These are phyloP conservation scores for Hypseocharis bilobata DNA, from an alignment of 441 rosid species.

Conservation along the genomic window DNA sequence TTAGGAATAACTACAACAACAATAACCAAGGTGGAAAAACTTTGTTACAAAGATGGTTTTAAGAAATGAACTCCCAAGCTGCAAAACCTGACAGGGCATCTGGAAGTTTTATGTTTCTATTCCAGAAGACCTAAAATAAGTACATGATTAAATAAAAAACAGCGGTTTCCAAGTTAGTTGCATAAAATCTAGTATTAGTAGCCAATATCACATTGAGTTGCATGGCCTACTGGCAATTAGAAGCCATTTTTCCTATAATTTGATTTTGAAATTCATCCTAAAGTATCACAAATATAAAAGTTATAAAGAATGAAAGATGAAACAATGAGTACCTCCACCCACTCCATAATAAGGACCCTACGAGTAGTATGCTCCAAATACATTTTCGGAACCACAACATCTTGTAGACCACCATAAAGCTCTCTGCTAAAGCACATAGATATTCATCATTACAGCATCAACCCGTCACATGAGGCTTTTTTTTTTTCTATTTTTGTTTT, in stretches of 20 bases:
- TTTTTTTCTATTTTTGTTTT: neutral
- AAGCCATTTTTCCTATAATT: neutral
- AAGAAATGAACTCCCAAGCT: neutral
- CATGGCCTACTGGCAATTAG: slow-evolving; percentile 7
- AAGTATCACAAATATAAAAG: neutral
- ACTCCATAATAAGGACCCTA: slow-evolving; percentile 84
- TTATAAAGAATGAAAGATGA: neutral
- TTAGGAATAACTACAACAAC: neutral
- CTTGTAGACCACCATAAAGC: slow-evolving; percentile 64
- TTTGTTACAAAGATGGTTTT: neutral
- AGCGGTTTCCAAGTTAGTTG: neutral
- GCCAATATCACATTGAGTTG: neutral
- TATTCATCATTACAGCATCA: slow-evolving; percentile 15
- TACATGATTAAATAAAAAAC: too few species aligned
- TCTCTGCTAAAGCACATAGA: slow-evolving; percentile 38
- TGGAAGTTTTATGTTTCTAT: neutral
- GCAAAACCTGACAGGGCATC: neutral
- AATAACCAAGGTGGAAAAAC: neutral
- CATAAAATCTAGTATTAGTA: neutral
- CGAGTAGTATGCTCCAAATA: slow-evolving; percentile 65
- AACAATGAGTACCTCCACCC: slow-evolving; percentile 67
- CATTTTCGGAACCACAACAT: slow-evolving; percentile 84
- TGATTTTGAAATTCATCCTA: slow-evolving; percentile 6
- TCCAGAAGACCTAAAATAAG: neutral
- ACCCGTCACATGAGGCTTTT: slow-evolving; percentile 1